Evolutionary conservation across 306 rosid genomes (phyloP), one percentile per base, ranked within the genome.

Genomic region (Medicago lupulina): DNA sequence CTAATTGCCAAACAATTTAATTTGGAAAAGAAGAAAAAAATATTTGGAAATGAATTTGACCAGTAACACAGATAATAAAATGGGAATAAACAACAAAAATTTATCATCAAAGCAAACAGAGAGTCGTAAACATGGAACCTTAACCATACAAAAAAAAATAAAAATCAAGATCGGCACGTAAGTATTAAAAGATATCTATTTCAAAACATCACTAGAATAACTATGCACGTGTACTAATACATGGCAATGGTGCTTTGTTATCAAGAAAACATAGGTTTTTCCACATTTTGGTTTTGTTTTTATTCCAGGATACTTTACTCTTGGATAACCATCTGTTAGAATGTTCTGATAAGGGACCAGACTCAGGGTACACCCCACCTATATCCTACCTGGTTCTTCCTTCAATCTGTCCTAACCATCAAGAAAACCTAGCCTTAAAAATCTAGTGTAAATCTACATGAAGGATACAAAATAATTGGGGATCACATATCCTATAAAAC

Each of bases 1-100:
- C 69, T 60, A 71, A 83, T 61, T 68, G 61, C 28, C 54, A 71
- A 49, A 82, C 4, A 70, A 54, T 0, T 76, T 70, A 36, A 71
- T 39, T 11, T 8, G 63, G 34, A 55, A 67, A 28, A 70, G 23
- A 36, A 28, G 4, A 28, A 28, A 28, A 28, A 28, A 28, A 28
- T 18, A 44, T 76, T 11, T 19, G 17, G 65, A 68, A 34, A 36
- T 58, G 71, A 77, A 77, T 36, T 67, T 61, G 53, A 41, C 51
- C n/a, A 40, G 15, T 15, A 34, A 41, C 19, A 53, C 68, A 15
- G 17, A 31, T 36, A n/a, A 82, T 12, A 53, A 65, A 43, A 54
- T 8, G 67, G 60, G 64, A 47, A 69, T 23, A 70, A 70, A 31
- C 74, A 39, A 74, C 61, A 61, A 25, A 75, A 61, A 61, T 21